These are phyloP conservation scores for Monilinia laxa DNA, from an alignment of 2,329 filamentous ascomycete species.

Conservation along the genomic window DNA sequence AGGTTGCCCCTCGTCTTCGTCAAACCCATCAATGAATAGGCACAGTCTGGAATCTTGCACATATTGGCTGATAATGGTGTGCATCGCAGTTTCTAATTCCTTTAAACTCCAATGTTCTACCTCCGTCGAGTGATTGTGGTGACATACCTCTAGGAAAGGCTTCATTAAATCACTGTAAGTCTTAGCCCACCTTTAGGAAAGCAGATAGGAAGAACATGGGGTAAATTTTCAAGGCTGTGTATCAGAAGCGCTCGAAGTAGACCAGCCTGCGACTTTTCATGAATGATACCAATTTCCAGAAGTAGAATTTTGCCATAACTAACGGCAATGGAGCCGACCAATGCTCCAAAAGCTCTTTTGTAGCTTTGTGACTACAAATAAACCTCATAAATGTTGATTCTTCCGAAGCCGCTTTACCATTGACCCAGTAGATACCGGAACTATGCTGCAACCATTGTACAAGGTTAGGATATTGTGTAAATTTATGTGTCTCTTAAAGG, in stretches of 20 bases:
- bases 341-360: constrained; percentile 17
- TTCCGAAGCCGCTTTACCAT: constrained; percentile 27
- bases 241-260: constrained; percentile 24
- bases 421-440: constrained; percentile 28
- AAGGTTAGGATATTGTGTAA: constrained; percentile 18
- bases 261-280: constrained; percentile 24
- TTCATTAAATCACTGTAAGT: neutral
- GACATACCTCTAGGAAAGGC: neutral
- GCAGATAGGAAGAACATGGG: neutral
- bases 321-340: constrained; percentile 35
- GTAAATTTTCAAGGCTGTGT: neutral
- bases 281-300: constrained; percentile 47
- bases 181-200: constrained; percentile 5
- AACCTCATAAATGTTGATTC: constrained; percentile 32
- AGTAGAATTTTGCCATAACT: constrained; percentile 45
- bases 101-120: neutral
- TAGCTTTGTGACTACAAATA: constrained; percentile 15
- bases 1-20: constrained; percentile 21
- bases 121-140: neutral
- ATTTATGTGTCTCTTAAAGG: constrained; percentile 22
- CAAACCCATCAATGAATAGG: neutral
- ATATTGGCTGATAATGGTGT: neutral
- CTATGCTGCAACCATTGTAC: constrained; percentile 24
- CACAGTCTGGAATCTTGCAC: neutral
- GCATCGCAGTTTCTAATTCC: neutral